Percentiles rank a stretch among this genome's conserved stretches.
Conservation (phyloP, 306 rosid species). For the peach (Prunus persica) region DNA sequence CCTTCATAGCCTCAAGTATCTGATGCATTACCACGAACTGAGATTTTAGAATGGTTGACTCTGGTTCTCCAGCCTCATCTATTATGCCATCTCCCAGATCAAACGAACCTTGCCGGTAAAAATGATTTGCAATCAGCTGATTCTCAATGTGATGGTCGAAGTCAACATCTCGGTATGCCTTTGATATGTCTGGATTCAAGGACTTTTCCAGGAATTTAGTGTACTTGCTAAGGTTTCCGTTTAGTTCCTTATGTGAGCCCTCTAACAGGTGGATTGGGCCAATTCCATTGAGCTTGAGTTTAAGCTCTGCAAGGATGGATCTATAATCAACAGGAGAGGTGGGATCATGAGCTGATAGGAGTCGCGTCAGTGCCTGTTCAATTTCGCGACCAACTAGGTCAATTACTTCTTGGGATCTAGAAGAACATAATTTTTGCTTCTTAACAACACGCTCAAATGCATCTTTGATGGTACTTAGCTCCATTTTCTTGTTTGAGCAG, state of each 20-base stretch:
- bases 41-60: slow-evolving; percentile 46
- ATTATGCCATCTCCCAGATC: slow-evolving; percentile 73
- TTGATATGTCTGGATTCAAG: slow-evolving; percentile 72
- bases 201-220: slow-evolving; percentile 57
- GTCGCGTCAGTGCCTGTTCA: slow-evolving; percentile 52
- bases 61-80: slow-evolving; percentile 65
- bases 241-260: slow-evolving; percentile 67
- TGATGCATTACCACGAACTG: slow-evolving; percentile 69
- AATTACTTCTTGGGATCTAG: slow-evolving; percentile 63
- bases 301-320: slow-evolving; percentile 56
- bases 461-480: slow-evolving; percentile 61
- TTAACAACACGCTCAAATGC: slow-evolving; percentile 77
- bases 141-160: slow-evolving; percentile 63
- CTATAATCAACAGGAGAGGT: slow-evolving; percentile 46
- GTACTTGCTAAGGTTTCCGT: slow-evolving; percentile 52
- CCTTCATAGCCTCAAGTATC: slow-evolving; percentile 62
- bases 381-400: slow-evolving; percentile 67
- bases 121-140: slow-evolving; percentile 69
- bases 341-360: slow-evolving; percentile 49
- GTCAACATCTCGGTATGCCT: slow-evolving; percentile 75
- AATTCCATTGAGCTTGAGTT: slow-evolving; percentile 50
- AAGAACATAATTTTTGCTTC: slow-evolving; percentile 74
- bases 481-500: slow-evolving; percentile 46
- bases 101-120: slow-evolving; percentile 63
- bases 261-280: slow-evolving; percentile 57